phyloP scores from a whole-genome alignment of 306 rosid species.

The Luffa acutangula region DNA sequence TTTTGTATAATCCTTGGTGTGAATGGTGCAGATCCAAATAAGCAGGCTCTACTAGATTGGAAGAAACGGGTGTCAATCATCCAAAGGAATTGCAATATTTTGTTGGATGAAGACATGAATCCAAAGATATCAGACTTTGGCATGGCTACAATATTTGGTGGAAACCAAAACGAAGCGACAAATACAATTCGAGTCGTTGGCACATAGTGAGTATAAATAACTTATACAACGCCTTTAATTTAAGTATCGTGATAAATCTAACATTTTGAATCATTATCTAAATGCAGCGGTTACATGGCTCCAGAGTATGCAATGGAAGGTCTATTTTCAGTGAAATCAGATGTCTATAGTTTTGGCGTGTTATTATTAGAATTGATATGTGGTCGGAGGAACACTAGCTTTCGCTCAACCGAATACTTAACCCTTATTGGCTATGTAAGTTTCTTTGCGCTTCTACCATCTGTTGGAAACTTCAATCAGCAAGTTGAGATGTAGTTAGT shows the following conservation, averaged over 20 bases:
- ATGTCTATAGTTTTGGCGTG: constrained; percentile 87
- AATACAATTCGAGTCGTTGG: constrained; percentile 80
- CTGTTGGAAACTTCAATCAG: not conserved
- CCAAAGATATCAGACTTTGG: constrained; percentile 94
- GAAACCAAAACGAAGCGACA: constrained; percentile 53
- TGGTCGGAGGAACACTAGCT: constrained; percentile 68
- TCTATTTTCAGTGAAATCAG: constrained; percentile 72
- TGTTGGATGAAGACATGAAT: constrained; percentile 72
- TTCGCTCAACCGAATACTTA: constrained; percentile 41
- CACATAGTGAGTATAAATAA: constrained; percentile 50
- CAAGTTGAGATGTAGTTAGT: not conserved
- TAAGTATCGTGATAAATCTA: constrained; percentile 4
- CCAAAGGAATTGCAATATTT: constrained; percentile 82
- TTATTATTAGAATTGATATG: constrained; percentile 62
- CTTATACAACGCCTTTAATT: not conserved
- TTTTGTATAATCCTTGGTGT: not conserved
- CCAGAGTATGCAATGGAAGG: constrained; percentile 98
- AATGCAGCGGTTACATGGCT: constrained; percentile 77
- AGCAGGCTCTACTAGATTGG: constrained; percentile 49
- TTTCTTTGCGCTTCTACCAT: not conserved
- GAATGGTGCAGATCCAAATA: constrained; percentile 37
- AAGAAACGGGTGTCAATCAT: constrained; percentile 49
- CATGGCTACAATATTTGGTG: constrained; percentile 79
- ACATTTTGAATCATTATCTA: not conserved
- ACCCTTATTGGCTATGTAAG: constrained; percentile 77